phyloP scores from a whole-genome alignment of 257 asterid genomes.

The Handroanthus guayacan region DNA sequence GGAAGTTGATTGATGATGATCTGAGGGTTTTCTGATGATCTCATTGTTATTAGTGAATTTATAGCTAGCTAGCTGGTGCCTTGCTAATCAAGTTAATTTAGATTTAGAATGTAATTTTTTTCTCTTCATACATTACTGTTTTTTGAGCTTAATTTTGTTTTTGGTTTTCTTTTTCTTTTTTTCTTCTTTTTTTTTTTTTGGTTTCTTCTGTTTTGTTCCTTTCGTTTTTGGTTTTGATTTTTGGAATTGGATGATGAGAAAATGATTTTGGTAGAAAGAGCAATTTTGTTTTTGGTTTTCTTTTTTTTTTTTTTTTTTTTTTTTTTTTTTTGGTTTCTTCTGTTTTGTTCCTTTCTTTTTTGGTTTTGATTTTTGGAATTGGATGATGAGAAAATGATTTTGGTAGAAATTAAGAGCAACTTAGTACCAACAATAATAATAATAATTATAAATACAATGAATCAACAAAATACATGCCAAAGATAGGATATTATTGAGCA shows the following conservation, averaged over 20 bases:
- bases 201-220: not conserved
- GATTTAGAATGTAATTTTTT: conserved; percentile 16
- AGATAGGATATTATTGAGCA: not conserved
- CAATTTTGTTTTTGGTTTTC: not conserved
- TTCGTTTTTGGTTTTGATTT: too few species aligned
- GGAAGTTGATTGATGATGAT: conserved; percentile 42
- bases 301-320: too few species aligned
- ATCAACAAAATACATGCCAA: not conserved
- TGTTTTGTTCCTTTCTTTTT: not conserved
- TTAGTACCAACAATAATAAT: too few species aligned
- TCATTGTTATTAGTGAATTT: conserved; percentile 30
- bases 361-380: not conserved
- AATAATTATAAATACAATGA: not conserved
- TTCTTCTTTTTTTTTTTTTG: not conserved
- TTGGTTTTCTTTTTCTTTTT: not conserved
- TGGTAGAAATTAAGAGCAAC: not conserved
- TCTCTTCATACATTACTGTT: not conserved
- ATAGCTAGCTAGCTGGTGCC: not conserved
- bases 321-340: too few species aligned
- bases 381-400: conserved; percentile 13
- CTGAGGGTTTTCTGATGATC: conserved; percentile 46
- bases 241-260: conserved; percentile 11
- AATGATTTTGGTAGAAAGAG: conserved; percentile 19
- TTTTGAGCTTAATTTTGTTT: not conserved
- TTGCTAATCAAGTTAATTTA: not conserved